Evolutionary conservation across 345 rosid species (phyloP).

Genomic region (Corchorus olitorius): DNA sequence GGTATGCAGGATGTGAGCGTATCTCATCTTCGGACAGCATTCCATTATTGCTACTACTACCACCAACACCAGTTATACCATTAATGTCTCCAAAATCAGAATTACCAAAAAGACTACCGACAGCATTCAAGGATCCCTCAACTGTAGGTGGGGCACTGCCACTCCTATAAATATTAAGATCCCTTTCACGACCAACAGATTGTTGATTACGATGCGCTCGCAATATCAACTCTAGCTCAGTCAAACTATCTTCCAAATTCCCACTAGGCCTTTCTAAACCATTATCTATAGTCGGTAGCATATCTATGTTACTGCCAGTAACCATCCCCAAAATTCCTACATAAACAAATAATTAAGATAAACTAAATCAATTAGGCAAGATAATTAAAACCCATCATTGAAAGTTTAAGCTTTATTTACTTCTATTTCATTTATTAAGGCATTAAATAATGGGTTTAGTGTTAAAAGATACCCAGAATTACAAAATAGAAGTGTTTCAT

Average conservation of each 20-base stretch:
- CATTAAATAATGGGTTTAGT: not conserved
- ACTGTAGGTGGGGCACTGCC: conserved; percentile 98
- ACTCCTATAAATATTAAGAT: conserved; percentile 60
- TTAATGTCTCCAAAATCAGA: conserved; percentile 40
- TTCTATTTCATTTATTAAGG: not conserved
- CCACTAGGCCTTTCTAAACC: conserved; percentile 47
- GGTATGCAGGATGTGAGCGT: conserved; percentile 78
- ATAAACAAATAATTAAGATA: conserved; percentile 8
- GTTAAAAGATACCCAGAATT: not conserved
- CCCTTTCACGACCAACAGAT: conserved; percentile 50
- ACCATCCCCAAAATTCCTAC: conserved; percentile 43
- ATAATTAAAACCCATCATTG: not conserved
- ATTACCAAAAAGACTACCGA: conserved; percentile 63
- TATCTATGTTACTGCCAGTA: conserved; percentile 58
- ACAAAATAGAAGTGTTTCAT: not conserved
- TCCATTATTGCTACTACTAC: conserved; percentile 32
- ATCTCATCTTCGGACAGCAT: conserved; percentile 74
- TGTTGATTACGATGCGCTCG: conserved; percentile 53
- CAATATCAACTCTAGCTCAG: conserved; percentile 67
- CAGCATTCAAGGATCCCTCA: conserved; percentile 79
- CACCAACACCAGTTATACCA: conserved; percentile 8
- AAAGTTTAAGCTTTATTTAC: not conserved
- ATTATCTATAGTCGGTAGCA: conserved; percentile 50
- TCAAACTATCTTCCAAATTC: conserved; percentile 57
- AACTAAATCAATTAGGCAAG: not conserved